Base-by-base conservation (phyloP, 228 moss, liverwort and hornwort genomes). In the Sphagnum magellanicum region DNA sequence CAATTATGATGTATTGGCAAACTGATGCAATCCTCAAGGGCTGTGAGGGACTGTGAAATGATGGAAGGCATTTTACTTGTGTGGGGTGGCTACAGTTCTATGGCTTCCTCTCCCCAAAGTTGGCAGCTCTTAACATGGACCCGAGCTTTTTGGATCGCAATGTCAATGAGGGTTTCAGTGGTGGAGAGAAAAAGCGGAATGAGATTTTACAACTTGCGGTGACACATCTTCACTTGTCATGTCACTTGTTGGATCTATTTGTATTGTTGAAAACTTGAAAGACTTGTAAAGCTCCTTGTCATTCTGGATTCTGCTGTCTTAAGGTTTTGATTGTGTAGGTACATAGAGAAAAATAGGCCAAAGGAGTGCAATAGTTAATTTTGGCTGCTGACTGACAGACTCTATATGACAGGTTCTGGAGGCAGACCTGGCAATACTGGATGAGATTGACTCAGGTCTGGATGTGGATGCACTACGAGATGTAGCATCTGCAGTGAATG, bases 161-260 rank as follows among this genome's bases (percentile, higher is more conserved):
- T 68, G 93, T 97, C 49, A 93, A 97, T 50, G 97, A 97, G 77
- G 97, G 97, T 59, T 97, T 97, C 74, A 97, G 93, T 81, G 97
- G 93, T 74, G 97, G 93, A 63, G 97, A 97, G 63, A 97, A 93
- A 65, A 97, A 97, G 72, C 83, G 97, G 58, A 97, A 93, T 48
- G 97, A 97, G 79, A 93, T 97, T 62, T 73, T 97, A 79, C 97
- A 93, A 74, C 72, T 97, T 32, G 93, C 97, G 80, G 97, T 97
- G 75, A 68, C 16, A 46, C 14, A 16, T 16, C 32, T 16, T 16
- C 61, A 62, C 61, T 5, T 16, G 17, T 14, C 13, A 32, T 2
- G 1, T 32, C 32, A 32, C 32, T 32, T 32, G 32, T 32, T 32
- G 32, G 32, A 32, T 32, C 32, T 32, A 2, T 32, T 32, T 32